Evolutionary conservation across 139 green algal species (phyloP).

Genomic region (Tetradesmus obliquus): DNA sequence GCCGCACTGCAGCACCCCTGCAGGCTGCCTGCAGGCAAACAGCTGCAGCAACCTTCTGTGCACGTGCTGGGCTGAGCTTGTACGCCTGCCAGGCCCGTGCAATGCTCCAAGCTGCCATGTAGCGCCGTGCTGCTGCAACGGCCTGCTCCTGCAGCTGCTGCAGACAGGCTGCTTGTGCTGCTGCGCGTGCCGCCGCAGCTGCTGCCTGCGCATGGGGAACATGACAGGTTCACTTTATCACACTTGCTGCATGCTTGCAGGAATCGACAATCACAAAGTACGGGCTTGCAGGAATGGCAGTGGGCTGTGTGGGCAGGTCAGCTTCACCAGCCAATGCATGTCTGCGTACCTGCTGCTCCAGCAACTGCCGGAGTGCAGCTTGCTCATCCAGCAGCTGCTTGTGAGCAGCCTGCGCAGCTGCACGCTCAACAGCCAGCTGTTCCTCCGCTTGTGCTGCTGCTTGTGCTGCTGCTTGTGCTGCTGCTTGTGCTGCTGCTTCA

Average conservation of each 20-base stretch:
- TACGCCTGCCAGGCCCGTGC: conserved; percentile 14
- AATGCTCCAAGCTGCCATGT: conserved; percentile 18
- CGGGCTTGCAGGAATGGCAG: not conserved
- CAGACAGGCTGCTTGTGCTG: not conserved
- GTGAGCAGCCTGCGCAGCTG: not conserved
- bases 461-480: not conserved
- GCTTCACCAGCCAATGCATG: not conserved
- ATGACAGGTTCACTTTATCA: not conserved
- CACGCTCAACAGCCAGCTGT: conserved; percentile 16
- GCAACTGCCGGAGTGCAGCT: not conserved
- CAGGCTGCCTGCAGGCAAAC: not conserved
- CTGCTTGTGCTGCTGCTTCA: not conserved
- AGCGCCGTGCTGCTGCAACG: not conserved
- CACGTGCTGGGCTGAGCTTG: not conserved
- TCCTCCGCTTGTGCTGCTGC: not conserved
- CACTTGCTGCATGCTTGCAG: too few relatives aligned
- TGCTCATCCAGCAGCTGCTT: conserved; percentile 8
- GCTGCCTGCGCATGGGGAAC: conserved; percentile 3
- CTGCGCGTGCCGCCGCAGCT: not conserved
- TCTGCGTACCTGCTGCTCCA: conserved; percentile 13
- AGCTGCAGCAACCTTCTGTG: not conserved
- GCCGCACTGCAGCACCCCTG: not conserved
- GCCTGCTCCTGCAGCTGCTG: conserved; percentile 22
- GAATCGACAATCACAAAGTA: too few relatives aligned
- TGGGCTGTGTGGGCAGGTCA: not conserved